Percentiles rank a stretch among this genome's conserved stretches.
These are phyloP conservation scores for Pachysolen tannophilus DNA, from an alignment of 805 yeast genomes.

Conservation along the genomic window DNA sequence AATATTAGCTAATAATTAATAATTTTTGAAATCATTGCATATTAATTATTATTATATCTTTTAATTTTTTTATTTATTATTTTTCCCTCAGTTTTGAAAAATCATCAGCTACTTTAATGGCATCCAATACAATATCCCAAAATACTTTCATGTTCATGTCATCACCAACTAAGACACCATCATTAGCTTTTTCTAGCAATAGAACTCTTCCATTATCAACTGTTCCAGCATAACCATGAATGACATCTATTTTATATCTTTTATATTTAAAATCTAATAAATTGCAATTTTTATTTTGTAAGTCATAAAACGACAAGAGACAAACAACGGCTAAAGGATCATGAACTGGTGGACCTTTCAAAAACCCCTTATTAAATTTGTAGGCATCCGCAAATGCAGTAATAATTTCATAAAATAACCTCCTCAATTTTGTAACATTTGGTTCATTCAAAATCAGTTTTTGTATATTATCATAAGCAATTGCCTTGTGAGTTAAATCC, in stretches of 20 bases:
- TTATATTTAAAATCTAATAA: constrained; percentile 15
- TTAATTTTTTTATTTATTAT: constrained; percentile 17
- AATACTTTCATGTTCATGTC: constrained; percentile 30
- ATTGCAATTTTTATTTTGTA: constrained; percentile 9
- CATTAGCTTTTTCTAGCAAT: constrained; percentile 16
- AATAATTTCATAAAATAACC: constrained; percentile 44
- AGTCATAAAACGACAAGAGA: constrained; percentile 36
- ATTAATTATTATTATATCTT: too few species aligned
- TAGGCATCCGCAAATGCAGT: constrained; percentile 39
- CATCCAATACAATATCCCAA: constrained; percentile 35
- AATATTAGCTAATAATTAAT: too few species aligned
- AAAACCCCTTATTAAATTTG: constrained; percentile 33
- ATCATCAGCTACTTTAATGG: constrained; percentile 29
- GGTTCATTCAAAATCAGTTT: constrained; percentile 27
- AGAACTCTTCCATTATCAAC: constrained; percentile 17
- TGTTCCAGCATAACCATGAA: constrained; percentile 15
- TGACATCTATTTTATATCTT: constrained; percentile 13
- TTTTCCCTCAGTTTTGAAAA: constrained; percentile 21
- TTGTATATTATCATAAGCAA: constrained; percentile 34
- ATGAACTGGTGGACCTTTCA: constrained; percentile 67
- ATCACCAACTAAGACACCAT: constrained; percentile 23
- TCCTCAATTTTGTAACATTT: constrained; percentile 35
- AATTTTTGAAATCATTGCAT: too few species aligned
- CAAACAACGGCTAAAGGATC: constrained; percentile 70
- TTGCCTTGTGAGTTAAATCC: constrained; percentile 61